Percentiles rank a stretch among this genome's conserved stretches.
Conservation (phyloP, 148 eudicot genomes). For the Nyssa sinensis region DNA sequence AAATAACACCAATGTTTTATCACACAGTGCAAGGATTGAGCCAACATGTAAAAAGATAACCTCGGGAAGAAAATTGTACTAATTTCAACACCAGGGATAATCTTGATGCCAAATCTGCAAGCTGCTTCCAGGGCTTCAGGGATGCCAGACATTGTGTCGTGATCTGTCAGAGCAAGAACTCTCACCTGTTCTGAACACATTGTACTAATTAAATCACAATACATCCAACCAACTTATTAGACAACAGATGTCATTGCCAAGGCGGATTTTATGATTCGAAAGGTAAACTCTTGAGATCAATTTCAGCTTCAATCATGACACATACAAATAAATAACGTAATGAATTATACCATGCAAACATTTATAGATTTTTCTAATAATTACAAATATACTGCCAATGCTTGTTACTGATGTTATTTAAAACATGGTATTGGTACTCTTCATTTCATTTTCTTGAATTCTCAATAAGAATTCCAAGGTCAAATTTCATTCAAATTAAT, state of each 20-base stretch:
- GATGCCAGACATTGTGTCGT: constrained; percentile 93
- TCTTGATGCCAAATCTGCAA: constrained; percentile 74
- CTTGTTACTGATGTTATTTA: too few relatives aligned
- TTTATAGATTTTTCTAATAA: too few relatives aligned
- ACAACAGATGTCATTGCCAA: constrained; percentile 4
- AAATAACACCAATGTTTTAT: neutral
- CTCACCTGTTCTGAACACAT: constrained; percentile 87
- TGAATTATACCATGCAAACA: neutral
- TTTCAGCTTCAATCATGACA: neutral
- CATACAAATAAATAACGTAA: neutral
- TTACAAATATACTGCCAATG: too few relatives aligned
- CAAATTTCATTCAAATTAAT: too few relatives aligned
- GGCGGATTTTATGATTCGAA: neutral
- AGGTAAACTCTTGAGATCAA: neutral
- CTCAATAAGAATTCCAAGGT: too few relatives aligned
- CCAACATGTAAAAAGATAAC: constrained; percentile 27
- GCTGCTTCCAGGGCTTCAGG: constrained; percentile 90
- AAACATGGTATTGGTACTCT: too few relatives aligned
- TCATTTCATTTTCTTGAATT: too few relatives aligned
- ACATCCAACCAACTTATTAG: neutral
- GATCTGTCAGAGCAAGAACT: constrained; percentile 94
- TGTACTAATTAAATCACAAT: constrained; percentile 22
- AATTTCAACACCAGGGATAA: constrained; percentile 95
- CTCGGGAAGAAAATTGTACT: constrained; percentile 73
- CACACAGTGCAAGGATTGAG: neutral